Base-by-base conservation (phyloP, 352 stramenopile genomes). In the Globisporangium apiculatum region DNA sequence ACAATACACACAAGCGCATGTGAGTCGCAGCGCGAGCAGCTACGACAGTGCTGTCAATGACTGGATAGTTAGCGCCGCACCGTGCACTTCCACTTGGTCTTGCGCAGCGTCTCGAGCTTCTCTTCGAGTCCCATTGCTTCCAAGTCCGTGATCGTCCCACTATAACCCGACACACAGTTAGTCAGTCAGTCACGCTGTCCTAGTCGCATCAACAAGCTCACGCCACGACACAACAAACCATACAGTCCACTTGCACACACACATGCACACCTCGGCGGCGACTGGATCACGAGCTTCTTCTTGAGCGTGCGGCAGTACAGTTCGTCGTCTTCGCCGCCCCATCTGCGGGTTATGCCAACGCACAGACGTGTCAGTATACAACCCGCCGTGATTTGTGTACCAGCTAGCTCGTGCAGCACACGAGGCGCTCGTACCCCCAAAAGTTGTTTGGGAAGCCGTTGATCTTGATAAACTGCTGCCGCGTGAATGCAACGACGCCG, bases 391-490 rank as follows among this genome's bases (percentile, higher is more conserved):
- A 10, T n/a, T 4, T 31, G 24, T 31, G 24, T 31, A 31, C 24
- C 24, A 31, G 24, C 24, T 31, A 31, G 24, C 24, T 31, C 24
- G 24, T 31, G 24, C 24, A 31, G 24, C 24, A 31, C 24, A 31
- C 24, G 24, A 24, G 12, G n/a, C n/a, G 15, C n/a, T 24, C 64
- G 37, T 14, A 66, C 55, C 75, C 91, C 90, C 93, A 98, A 66
- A 98, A 98, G 37, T 83, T 98, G 67, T 98, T 98, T 7, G 95
- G 95, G 66, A 97, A 98, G 37, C 94, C 96, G 71, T 99, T 98
- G 55, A 98, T 95, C 31, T 76, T 72, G 58, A 96, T 88, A 58
- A 98, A 98, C 54, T 97, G 81, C 31, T 73, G 59, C 12, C 69
- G 64, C 10, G 73, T 92, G 72, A 98, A 98, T n/a, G 76, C 82